Evolutionary conservation across 495 filamentous ascomycete species (phyloP).

Genomic region (Podospora fimiseda): DNA sequence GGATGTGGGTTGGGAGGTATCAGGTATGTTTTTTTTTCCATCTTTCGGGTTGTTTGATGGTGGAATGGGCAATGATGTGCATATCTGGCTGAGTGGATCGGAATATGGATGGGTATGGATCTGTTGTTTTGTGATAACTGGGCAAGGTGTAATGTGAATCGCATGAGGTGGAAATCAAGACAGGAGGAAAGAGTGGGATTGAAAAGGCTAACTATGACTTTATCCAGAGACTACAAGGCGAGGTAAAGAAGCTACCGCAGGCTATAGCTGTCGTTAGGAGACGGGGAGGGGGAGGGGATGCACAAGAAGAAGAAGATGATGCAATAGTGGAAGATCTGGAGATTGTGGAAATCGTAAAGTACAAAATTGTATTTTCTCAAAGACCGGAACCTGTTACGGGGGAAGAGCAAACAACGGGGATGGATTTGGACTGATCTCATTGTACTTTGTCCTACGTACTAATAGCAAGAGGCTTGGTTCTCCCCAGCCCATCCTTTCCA

Average conservation of each 20-base stretch:
- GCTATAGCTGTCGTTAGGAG: constrained; percentile 58
- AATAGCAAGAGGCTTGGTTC: constrained; percentile 50
- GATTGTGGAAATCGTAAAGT: constrained; percentile 81
- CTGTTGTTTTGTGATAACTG: too few relatives aligned
- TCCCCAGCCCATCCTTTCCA: constrained; percentile 81
- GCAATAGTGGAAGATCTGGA: constrained; percentile 35
- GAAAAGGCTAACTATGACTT: background rate
- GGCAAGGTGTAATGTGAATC: too few relatives aligned
- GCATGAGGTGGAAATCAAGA: too few relatives aligned
- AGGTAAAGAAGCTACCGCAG: constrained; percentile 76
- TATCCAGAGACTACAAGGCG: constrained; percentile 69
- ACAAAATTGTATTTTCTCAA: constrained; percentile 79
- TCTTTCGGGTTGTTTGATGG: background rate
- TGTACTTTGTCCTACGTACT: background rate
- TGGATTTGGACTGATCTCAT: background rate
- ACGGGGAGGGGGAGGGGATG: constrained; percentile 5
- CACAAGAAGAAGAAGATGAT: constrained; percentile 10
- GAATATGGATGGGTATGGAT: too few relatives aligned
- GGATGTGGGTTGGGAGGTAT: constrained; percentile 81
- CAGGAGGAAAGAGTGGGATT: too few relatives aligned
- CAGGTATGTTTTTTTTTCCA: constrained; percentile 21
- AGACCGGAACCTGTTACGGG: constrained; percentile 76
- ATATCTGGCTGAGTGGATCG: too few relatives aligned
- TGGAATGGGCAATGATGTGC: background rate
- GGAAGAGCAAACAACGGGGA: background rate